Evolutionary conservation across 1,284 basidiomycete species (phyloP).

Genomic region (Nidula niveotomentosa): DNA sequence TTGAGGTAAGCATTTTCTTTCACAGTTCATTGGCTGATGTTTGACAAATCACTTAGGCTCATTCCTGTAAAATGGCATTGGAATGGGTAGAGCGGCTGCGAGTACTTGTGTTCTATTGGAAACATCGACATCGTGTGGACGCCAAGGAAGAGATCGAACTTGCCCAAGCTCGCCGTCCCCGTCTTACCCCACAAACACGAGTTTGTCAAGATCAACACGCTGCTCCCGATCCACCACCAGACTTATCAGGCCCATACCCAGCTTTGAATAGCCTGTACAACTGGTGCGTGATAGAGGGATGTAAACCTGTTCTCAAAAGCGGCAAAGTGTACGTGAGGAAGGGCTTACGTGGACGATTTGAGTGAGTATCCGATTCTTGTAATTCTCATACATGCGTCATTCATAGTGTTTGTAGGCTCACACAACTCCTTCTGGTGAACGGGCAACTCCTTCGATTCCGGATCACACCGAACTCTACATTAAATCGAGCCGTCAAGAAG

Average conservation of each 20-base stretch:
- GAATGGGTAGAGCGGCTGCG: conserved; percentile 81
- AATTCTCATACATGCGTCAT: background rate
- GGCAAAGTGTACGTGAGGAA: conserved; percentile 72
- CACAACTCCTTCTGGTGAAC: conserved; percentile 66
- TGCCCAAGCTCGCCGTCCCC: conserved; percentile 52
- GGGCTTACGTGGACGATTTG: conserved; percentile 68
- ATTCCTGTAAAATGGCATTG: conserved; percentile 61
- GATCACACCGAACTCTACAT: conserved; percentile 46
- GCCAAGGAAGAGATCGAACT: conserved; percentile 80
- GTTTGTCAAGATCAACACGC: conserved; percentile 38
- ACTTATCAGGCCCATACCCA: conserved; percentile 50
- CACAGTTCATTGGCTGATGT: conserved; percentile 1
- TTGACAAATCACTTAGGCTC: conserved; percentile 38
- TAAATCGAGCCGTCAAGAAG: conserved; percentile 49
- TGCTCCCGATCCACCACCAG: conserved; percentile 46
- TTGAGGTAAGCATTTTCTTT: conserved; percentile 56
- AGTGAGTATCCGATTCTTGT: conserved; percentile 40
- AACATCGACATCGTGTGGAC: conserved; percentile 64
- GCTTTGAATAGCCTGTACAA: conserved; percentile 69
- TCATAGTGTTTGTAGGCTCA: conserved; percentile 41
- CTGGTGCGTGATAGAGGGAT: conserved; percentile 79
- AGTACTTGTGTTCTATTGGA: conserved; percentile 76
- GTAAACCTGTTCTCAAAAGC: conserved; percentile 67
- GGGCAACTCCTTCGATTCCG: conserved; percentile 67
- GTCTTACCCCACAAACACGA: conserved; percentile 55